Evolutionary conservation across 345 rosid genomes (phyloP).

Genomic region (Acer negundo): DNA sequence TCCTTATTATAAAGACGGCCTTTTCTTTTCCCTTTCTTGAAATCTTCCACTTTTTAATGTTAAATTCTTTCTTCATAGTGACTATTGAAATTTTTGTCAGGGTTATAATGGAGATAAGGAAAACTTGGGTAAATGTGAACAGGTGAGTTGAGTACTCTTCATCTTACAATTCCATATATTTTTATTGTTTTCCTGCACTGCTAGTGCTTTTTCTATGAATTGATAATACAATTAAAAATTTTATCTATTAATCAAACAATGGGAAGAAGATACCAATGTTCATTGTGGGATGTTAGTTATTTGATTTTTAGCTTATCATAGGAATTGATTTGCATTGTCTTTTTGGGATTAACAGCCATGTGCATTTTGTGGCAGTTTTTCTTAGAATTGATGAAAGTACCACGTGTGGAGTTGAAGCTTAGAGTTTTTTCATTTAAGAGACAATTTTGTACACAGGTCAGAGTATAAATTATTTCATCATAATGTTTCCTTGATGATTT

Average conservation of each 20-base stretch:
- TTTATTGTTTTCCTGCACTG: background rate
- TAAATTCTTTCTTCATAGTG: background rate
- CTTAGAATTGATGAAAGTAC: slow-evolving; percentile 80
- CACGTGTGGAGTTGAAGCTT: slow-evolving; percentile 78
- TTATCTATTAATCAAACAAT: background rate
- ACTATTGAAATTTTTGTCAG: slow-evolving; percentile 32
- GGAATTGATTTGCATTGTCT: background rate
- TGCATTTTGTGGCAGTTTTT: slow-evolving; percentile 57
- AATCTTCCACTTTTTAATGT: slow-evolving; percentile 6
- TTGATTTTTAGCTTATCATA: background rate
- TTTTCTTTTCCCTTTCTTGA: background rate
- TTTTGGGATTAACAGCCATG: slow-evolving; percentile 20
- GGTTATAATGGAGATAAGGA: slow-evolving; percentile 62
- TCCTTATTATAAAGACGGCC: background rate
- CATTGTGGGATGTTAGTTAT: background rate
- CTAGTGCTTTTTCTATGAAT: background rate
- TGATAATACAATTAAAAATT: background rate
- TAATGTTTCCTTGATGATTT: slow-evolving; percentile 24
- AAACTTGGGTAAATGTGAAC: slow-evolving; percentile 81
- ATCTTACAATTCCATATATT: slow-evolving; percentile 13
- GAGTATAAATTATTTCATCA: slow-evolving; percentile 22
- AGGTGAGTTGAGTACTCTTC: slow-evolving; percentile 43
- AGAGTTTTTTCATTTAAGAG: slow-evolving; percentile 79
- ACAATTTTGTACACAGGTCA: slow-evolving; percentile 71
- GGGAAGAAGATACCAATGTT: background rate